A percentile compares a stretch with the other conserved stretches of the same genome.
phyloP scores from a whole-genome alignment of 2,329 filamentous ascomycete species.

The Boeremia exigua region DNA sequence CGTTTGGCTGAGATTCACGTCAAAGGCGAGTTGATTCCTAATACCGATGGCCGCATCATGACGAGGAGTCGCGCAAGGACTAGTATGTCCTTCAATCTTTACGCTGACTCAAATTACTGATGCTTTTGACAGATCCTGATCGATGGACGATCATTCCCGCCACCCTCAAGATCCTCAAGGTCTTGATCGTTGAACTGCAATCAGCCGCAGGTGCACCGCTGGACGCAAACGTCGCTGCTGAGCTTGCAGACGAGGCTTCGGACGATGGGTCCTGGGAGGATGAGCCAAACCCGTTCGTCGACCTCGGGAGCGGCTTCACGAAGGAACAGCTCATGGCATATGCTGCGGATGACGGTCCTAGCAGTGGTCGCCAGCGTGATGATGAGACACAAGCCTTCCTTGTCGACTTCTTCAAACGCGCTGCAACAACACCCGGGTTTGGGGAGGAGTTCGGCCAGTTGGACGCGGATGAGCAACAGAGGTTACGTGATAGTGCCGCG shows the following conservation, averaged over 20 bases:
- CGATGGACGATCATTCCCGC: constrained; percentile 87
- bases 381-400: constrained; percentile 90
- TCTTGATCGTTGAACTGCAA: constrained; percentile 88
- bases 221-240: constrained; percentile 66
- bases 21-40: constrained; percentile 86
- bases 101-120: constrained; percentile 13
- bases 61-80: constrained; percentile 88
- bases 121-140: constrained; percentile 71
- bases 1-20: constrained; percentile 81
- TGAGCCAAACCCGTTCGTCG: constrained; percentile 72
- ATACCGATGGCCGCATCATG: constrained; percentile 80
- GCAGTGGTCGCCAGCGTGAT: constrained; percentile 69
- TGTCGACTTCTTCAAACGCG: constrained; percentile 75
- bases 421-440: constrained; percentile 61
- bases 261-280: constrained; percentile 76
- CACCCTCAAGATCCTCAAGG: constrained; percentile 93
- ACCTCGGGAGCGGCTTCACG: constrained; percentile 66
- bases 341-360: constrained; percentile 60
- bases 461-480: constrained; percentile 60
- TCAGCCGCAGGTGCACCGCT: constrained; percentile 73
- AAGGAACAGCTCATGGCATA: constrained; percentile 79
- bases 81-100: constrained; percentile 60
- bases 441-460: constrained; percentile 61
- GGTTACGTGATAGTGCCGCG: constrained; percentile 51
- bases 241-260: constrained; percentile 73